Percentiles rank a stretch among this genome's conserved stretches.
These are phyloP conservation scores for Zizania palustris DNA, from an alignment of 202 grass and related monocot species.

Conservation along the genomic window DNA sequence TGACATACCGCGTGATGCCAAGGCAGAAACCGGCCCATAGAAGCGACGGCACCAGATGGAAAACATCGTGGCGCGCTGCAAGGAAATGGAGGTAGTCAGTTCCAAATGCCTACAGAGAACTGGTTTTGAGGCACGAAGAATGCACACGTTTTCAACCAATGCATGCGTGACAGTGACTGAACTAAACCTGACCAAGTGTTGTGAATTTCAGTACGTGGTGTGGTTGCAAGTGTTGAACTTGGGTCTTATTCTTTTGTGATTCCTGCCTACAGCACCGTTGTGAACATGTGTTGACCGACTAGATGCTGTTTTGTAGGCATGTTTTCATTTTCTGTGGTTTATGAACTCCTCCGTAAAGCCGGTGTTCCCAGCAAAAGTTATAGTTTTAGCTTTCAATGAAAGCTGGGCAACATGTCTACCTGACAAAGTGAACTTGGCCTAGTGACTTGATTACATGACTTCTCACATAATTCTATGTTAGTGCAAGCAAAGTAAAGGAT, in stretches of 20 bases:
- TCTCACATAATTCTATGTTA: neutral
- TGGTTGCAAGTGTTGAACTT: no score
- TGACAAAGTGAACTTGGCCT: neutral
- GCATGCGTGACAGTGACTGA: neutral
- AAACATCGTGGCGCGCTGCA: slow-evolving; percentile 60
- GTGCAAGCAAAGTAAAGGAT: neutral
- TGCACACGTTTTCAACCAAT: neutral
- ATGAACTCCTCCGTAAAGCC: no score
- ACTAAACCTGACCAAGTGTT: neutral
- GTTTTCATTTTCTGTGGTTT: no score
- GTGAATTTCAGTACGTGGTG: no score
- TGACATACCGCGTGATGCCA: slow-evolving; percentile 59
- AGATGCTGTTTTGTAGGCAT: no score
- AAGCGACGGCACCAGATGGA: slow-evolving; percentile 62
- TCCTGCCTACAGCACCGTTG: no score
- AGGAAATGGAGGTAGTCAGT: neutral
- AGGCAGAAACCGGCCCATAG: slow-evolving; percentile 67
- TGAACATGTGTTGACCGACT: no score
- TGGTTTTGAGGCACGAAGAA: neutral
- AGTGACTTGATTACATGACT: neutral
- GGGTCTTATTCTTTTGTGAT: no score
- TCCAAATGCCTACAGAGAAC: neutral
- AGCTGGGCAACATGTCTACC: no score
- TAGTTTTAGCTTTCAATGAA: no score
- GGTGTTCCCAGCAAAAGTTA: no score